Conservation (phyloP, 2,329 filamentous ascomycete genomes). For the Talaromyces sp. region DNA sequence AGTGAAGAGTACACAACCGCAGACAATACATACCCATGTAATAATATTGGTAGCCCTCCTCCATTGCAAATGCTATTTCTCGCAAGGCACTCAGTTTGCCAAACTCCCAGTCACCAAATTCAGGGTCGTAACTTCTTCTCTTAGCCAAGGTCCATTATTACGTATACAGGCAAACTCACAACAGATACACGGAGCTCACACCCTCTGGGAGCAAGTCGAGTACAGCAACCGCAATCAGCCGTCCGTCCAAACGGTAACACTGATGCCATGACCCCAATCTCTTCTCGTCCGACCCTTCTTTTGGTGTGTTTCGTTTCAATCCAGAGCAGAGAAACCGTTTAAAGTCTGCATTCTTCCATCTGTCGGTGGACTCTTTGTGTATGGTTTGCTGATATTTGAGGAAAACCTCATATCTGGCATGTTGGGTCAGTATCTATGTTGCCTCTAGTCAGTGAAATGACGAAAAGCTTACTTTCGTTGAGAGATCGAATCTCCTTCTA, state of each 20-base stretch:
- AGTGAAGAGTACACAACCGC: neutral
- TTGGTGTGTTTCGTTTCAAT: constrained; percentile 38
- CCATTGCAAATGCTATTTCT: constrained; percentile 55
- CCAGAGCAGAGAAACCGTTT: constrained; percentile 48
- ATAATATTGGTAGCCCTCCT: constrained; percentile 57
- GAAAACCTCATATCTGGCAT: constrained; percentile 41
- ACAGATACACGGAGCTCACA: constrained; percentile 50
- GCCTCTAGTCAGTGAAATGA: neutral
- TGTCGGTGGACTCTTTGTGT: constrained; percentile 44
- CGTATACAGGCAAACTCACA: constrained; percentile 32
- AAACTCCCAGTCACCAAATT: constrained; percentile 58
- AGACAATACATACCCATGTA: constrained; percentile 55
- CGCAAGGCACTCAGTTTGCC: constrained; percentile 61
- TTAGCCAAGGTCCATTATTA: no score
- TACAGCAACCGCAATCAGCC: constrained; percentile 48
- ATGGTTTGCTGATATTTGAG: constrained; percentile 46
- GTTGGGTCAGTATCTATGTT: neutral
- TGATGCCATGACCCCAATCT: constrained; percentile 50
- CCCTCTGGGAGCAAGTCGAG: constrained; percentile 46
- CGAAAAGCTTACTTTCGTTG: constrained; percentile 41
- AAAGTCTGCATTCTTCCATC: constrained; percentile 44
- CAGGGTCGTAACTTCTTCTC: constrained; percentile 53
- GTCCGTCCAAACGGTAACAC: constrained; percentile 49
- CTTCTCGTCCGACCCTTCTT: constrained; percentile 36
- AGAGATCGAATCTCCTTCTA: constrained; percentile 47